Conservation (phyloP, 495 filamentous ascomycete species). For the Aspergillus avenaceus region DNA sequence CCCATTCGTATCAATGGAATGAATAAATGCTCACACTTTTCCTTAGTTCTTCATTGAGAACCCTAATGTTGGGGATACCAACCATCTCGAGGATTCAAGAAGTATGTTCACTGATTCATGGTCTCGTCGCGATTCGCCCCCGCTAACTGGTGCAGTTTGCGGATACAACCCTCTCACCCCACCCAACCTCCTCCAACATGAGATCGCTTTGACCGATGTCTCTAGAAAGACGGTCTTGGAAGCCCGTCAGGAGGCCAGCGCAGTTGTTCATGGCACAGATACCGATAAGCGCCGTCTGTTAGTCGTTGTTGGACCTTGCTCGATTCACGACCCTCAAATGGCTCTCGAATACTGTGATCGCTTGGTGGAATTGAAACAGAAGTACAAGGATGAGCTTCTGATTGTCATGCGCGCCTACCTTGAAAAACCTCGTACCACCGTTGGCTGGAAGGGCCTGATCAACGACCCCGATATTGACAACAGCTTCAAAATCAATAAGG, state of each 20-base stretch:
- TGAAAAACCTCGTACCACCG: constrained; percentile 97
- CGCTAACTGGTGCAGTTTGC: constrained; percentile 51
- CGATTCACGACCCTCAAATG: constrained; percentile 90
- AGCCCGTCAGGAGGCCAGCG: constrained; percentile 76
- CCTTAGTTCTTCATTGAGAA: constrained; percentile 82
- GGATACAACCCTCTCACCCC: constrained; percentile 93
- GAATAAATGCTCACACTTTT: constrained; percentile 6
- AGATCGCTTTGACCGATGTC: constrained; percentile 74
- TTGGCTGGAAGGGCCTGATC: constrained; percentile 99
- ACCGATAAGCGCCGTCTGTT: constrained; percentile 67
- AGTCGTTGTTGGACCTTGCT: constrained; percentile 94
- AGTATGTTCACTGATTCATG: constrained; percentile 54
- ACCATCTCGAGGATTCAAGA: constrained; percentile 82
- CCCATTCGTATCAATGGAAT: constrained; percentile 1
- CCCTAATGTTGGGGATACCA: constrained; percentile 78
- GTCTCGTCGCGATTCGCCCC: too few relatives aligned
- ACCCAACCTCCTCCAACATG: constrained; percentile 91
- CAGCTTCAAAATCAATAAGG: constrained; percentile 99
- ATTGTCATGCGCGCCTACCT: constrained; percentile 99
- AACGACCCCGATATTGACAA: constrained; percentile 99
- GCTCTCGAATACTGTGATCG: constrained; percentile 92
- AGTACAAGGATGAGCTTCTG: constrained; percentile 82
- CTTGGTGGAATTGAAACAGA: constrained; percentile 76
- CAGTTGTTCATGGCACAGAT: constrained; percentile 77
- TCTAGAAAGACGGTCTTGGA: constrained; percentile 77